phyloP scores from a whole-genome alignment of 2,329 filamentous ascomycete genomes.

The Penicillium hordei region DNA sequence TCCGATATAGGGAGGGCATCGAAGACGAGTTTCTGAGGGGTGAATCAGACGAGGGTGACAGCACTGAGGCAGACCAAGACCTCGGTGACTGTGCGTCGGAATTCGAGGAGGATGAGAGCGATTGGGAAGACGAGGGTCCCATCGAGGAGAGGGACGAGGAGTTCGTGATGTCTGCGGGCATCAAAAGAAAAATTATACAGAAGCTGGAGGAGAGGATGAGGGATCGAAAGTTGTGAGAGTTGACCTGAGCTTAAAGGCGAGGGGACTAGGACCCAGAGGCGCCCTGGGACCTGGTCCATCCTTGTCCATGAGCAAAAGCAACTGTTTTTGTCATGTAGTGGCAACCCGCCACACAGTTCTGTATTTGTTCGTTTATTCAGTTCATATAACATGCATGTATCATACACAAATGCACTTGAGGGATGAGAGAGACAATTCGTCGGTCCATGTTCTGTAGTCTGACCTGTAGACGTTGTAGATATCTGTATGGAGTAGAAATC shows the following conservation, averaged over 20 bases:
- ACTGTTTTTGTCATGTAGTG: not conserved
- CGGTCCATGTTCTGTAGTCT: not conserved
- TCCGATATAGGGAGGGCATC: not conserved
- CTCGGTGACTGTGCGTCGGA: not conserved
- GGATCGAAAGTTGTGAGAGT: not conserved
- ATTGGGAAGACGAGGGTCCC: no score
- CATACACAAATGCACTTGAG: not conserved
- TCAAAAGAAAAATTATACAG: not conserved
- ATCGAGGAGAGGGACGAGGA: not conserved
- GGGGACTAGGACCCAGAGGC: not conserved
- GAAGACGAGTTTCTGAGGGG: not conserved
- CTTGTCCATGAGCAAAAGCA: constrained; percentile 1
- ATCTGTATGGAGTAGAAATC: no score
- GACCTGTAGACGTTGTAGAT: not conserved
- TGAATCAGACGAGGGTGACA: not conserved
- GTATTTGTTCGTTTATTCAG: not conserved
- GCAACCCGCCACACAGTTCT: constrained; percentile 4
- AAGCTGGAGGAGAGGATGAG: not conserved
- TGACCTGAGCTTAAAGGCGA: constrained; percentile 1
- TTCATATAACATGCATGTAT: not conserved
- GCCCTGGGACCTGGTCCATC: not conserved
- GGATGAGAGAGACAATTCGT: constrained; percentile 1
- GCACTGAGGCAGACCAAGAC: not conserved
- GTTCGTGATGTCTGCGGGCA: not conserved
- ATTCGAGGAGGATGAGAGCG: not conserved